Evolutionary conservation across 805 yeast species (phyloP).

Genomic region (Metschnikowia noctiluminum): DNA sequence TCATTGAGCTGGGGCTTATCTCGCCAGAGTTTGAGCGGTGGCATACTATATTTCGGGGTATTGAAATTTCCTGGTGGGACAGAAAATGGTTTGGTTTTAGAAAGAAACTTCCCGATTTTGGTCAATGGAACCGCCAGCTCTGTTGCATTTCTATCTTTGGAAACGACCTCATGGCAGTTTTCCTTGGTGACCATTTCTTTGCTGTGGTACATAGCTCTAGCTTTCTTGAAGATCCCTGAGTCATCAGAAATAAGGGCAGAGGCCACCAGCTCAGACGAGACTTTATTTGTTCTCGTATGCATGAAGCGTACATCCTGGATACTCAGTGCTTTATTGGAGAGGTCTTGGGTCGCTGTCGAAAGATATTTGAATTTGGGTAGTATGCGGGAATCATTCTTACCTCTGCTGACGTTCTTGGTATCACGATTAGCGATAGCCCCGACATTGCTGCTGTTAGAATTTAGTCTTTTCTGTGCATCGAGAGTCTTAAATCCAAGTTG

Average conservation of each 20-base stretch:
- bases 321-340: background rate
- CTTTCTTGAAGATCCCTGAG: background rate
- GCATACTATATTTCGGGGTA: background rate
- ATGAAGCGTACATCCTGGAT: no score
- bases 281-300: no score
- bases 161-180: background rate
- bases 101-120: background rate
- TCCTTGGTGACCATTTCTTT: background rate
- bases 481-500: background rate
- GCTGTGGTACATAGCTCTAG: background rate
- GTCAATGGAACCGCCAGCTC: background rate
- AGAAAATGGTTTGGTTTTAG: background rate
- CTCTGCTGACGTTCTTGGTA: background rate
- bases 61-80: background rate
- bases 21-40: background rate
- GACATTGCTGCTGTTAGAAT: background rate
- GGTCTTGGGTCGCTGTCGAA: no score
- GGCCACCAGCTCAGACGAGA: background rate
- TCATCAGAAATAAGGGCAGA: background rate
- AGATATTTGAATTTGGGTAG: no score
- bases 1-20: background rate
- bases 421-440: background rate
- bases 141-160: background rate
- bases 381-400: background rate
- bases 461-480: background rate